Base-by-base conservation (phyloP, 768 basidiomycete genomes). In the Leccinum barrowsii region DNA sequence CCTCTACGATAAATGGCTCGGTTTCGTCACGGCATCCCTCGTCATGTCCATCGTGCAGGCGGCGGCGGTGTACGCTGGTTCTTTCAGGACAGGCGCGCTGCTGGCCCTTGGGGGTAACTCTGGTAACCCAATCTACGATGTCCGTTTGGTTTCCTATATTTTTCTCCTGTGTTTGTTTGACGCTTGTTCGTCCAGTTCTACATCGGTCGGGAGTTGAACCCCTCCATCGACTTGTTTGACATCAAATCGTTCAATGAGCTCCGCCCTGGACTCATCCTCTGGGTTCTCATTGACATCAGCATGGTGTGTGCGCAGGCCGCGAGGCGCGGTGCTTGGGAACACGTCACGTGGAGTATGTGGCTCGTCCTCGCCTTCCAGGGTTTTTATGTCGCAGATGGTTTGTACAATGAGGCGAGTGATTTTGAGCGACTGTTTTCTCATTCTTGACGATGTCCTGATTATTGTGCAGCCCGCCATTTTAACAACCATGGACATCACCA, bases 401-500 rank as follows among this genome's bases (percentile, higher is more conserved):
- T 97, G 48, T 97, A 90, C 76, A 94, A 94, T 70, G 97, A 98
- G 81, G 94, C 90, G 37, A n/a, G 62, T 40, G 21, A n/a, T 34
- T 15, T 44, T 19, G 2, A 17, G 15, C 13, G 12, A 11, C 17
- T 1, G 7, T 30, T n/a, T 49, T 47, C 32, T 47, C 32, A 22
- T 12, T 12, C 53, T 21, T 24, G 5, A 34, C 6, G 7, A 35
- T 42, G n/a, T 42, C 17, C 49, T 58, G 10, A 62, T 26, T 13
- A 30, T 17, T 21, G 0, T 44, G 22, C 63, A 97, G 92, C 82
- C 90, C 2, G 89, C 91, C 10, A 81, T 99, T 63, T 80, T 98
- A 57, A 95, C 92, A 1, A 94, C 90, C 4, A 99, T 99, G 92
- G 97, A 99, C 68, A 95, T 99, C 69, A 95, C 89, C 3, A 91